Evolutionary conservation across 495 filamentous ascomycete species (phyloP).

Genomic region (Corynascus novoguineensis): DNA sequence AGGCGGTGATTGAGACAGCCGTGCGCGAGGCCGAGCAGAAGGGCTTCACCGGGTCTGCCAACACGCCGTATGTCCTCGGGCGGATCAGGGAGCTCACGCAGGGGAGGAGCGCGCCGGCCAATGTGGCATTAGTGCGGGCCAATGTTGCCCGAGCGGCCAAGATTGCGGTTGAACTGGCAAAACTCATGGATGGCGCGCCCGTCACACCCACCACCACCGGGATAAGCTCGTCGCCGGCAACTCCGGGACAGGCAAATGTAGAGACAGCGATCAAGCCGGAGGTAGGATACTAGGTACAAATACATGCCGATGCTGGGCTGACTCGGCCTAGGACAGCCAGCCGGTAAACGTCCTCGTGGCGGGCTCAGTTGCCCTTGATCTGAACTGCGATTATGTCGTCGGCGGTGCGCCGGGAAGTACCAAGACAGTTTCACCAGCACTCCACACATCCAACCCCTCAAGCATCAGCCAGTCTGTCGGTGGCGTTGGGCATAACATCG

Average conservation of each 20-base stretch:
- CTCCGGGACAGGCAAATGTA: not conserved
- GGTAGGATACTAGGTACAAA: not conserved
- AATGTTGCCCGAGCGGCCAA: slow-evolving; percentile 77
- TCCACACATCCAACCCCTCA: slow-evolving; percentile 83
- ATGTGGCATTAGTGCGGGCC: slow-evolving; percentile 67
- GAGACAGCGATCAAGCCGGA: not conserved
- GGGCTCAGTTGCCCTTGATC: slow-evolving; percentile 82
- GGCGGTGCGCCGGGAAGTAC: slow-evolving; percentile 18
- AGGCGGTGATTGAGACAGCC: slow-evolving; percentile 65
- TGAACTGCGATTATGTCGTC: slow-evolving; percentile 66
- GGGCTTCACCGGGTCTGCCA: slow-evolving; percentile 66
- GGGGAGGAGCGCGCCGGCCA: slow-evolving; percentile 66
- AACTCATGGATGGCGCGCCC: slow-evolving; percentile 38
- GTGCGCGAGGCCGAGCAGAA: slow-evolving; percentile 63
- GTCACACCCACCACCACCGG: slow-evolving; percentile 6
- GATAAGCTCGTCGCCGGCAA: not conserved
- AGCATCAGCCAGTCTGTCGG: slow-evolving; percentile 74
- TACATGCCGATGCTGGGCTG: not conserved
- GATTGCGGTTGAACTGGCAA: slow-evolving; percentile 70
- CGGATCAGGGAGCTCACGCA: slow-evolving; percentile 77
- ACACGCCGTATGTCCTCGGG: slow-evolving; percentile 81
- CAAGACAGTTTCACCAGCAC: slow-evolving; percentile 40
- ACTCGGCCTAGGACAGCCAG: slow-evolving; percentile 8
- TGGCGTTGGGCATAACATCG: slow-evolving; percentile 93
- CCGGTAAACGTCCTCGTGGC: slow-evolving; percentile 70